Conservation (phyloP, 352 stramenopile genomes). For the Phytophthora capsici region DNA sequence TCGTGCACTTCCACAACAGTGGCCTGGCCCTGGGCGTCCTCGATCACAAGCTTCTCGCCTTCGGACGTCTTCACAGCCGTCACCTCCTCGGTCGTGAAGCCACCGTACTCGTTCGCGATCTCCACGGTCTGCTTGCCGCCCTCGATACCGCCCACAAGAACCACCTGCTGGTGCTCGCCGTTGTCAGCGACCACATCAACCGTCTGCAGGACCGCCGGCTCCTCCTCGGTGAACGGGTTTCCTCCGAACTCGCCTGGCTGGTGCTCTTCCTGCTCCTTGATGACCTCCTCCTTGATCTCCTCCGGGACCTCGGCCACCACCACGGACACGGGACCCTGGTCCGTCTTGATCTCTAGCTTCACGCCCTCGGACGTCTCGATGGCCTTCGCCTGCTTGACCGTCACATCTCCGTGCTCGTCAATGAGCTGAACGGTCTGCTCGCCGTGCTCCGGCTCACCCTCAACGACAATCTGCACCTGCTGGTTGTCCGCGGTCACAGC, state of each 20-base stretch:
- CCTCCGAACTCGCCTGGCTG: too few relatives aligned
- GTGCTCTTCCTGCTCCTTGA: background rate
- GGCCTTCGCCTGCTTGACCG: background rate
- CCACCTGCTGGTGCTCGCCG: background rate
- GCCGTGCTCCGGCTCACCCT: background rate
- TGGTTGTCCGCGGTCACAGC: background rate
- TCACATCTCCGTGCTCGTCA: background rate
- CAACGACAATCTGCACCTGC: background rate
- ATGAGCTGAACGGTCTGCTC: background rate
- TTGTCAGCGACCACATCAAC: background rate
- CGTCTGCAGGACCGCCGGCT: background rate
- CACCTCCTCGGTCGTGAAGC: background rate
- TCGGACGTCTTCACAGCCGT: background rate
- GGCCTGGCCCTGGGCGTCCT: background rate
- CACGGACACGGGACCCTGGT: background rate
- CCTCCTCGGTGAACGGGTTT: too few relatives aligned
- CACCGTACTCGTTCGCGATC: background rate
- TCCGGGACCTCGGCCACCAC: background rate
- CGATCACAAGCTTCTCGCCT: background rate
- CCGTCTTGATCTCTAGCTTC: background rate
- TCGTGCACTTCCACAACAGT: background rate
- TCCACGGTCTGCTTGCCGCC: background rate
- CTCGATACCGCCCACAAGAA: background rate
- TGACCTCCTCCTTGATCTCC: background rate
- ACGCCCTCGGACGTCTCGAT: background rate